Base-by-base conservation (phyloP, 148 eudicot genomes). In the Vaccinium vitisidaea region DNA sequence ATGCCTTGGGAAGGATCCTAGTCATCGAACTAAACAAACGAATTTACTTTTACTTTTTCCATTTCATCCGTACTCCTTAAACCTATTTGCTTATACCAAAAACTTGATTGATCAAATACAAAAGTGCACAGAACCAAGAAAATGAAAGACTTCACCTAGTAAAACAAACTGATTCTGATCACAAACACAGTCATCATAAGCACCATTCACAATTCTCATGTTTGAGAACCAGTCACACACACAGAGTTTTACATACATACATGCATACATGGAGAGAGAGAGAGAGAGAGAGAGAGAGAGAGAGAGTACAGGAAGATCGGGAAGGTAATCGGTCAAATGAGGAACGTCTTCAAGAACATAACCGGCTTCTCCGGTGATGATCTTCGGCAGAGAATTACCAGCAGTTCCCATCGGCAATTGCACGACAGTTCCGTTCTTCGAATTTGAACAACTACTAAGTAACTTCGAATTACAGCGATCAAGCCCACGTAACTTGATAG, bases 271-370 rank as follows among this genome's bases (percentile, higher is more conserved):
- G 36, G 1, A 32, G 36, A 32, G 36, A 32, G 36, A 36, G 39
- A 36, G 39, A 36, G 39, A 36, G 39, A 36, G 39, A 36, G 39
- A 36, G 39, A 36, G 39, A 36, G 82, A 80, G 54, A 59, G 52
- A 73, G 75, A 54, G 63, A 54, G 13, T 84, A 84, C 86, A 19
- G 75, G 82, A 25, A 84, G 86, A 25, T 84, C 63, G 49, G 82
- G 82, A 23, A 84, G 32, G 76, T 84, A 84, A 55, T 84, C 86
- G 36, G 77, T 27, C 53, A 84, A 77, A 30, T 84, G 86, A 78
- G 86, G 86, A 27, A 84, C 86, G 54, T 84, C 86, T 78, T 84
- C 86, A 8, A 84, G 76, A 2, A 84, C 86, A 32, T 84, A 84
- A 77, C 86, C 86, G 65, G 50, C 23, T 6, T 77, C 76, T 18